phyloP scores from a whole-genome alignment of 2,329 filamentous ascomycete genomes.

The Spiromastix sp. region DNA sequence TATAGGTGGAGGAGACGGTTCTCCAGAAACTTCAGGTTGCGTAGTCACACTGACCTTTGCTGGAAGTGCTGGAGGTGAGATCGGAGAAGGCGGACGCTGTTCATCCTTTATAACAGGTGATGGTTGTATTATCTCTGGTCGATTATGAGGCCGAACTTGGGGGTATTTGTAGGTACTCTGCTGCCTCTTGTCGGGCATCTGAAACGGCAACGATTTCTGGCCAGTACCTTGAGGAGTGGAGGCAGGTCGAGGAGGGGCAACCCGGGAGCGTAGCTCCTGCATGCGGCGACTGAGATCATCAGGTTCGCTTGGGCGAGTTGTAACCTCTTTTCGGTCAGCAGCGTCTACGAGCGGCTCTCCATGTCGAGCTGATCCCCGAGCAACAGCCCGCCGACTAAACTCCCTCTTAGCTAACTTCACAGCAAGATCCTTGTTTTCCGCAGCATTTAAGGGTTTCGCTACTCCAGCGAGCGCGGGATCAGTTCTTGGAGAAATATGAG shows the following conservation, averaged over 20 bases:
- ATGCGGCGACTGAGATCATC: slow-evolving; percentile 12
- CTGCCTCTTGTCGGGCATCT: not conserved
- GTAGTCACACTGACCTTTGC: slow-evolving; percentile 25
- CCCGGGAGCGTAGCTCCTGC: slow-evolving; percentile 17
- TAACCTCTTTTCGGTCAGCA: not conserved
- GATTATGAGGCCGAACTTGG: slow-evolving; percentile 28
- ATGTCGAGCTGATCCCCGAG: slow-evolving; percentile 25
- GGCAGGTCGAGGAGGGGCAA: slow-evolving; percentile 8
- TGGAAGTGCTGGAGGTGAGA: slow-evolving; percentile 26
- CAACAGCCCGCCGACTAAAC: slow-evolving; percentile 55
- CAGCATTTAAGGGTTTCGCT: slow-evolving; percentile 55
- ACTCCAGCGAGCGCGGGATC: slow-evolving; percentile 53
- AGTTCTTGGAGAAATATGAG: slow-evolving; percentile 10
- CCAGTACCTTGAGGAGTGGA: not conserved
- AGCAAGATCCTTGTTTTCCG: slow-evolving; percentile 63
- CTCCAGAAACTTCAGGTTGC: slow-evolving; percentile 3
- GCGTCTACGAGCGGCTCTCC: not conserved
- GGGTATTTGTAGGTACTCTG: slow-evolving; percentile 33
- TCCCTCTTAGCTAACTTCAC: slow-evolving; percentile 67
- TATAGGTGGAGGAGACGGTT: slow-evolving; percentile 8
- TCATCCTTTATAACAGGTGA: slow-evolving; percentile 21
- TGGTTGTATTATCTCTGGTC: slow-evolving; percentile 15
- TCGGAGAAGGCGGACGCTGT: slow-evolving; percentile 4
- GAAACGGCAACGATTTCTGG: not conserved
- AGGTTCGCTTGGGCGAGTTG: not conserved